Evolutionary conservation across 2,329 filamentous ascomycete species (phyloP).

Genomic region (Sporothrix variecibatus): DNA sequence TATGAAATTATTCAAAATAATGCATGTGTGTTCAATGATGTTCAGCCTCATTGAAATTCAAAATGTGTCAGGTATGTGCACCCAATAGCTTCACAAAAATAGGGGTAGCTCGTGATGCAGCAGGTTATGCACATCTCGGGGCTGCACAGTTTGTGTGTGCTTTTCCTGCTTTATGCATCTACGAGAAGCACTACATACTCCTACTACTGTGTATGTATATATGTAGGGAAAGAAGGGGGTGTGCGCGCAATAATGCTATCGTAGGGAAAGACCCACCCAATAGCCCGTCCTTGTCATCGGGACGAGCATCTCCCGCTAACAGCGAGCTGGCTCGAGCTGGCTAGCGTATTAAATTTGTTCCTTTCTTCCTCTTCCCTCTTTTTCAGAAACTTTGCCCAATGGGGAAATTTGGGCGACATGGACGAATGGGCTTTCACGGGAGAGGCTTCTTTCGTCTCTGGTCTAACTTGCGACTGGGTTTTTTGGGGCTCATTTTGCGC

Average conservation of each 20-base stretch:
- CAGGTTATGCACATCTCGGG: not conserved
- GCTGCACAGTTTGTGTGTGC: not conserved
- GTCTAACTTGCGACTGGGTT: too few relatives aligned
- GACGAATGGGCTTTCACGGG: constrained; percentile 11
- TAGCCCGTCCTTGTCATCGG: constrained; percentile 10
- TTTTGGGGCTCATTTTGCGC: not conserved
- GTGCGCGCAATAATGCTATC: not conserved
- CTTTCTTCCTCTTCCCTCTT: too few relatives aligned
- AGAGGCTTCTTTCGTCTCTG: too few relatives aligned
- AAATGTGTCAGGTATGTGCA: not conserved
- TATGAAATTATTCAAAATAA: too few relatives aligned
- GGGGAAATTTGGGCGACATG: not conserved
- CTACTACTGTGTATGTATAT: too few relatives aligned
- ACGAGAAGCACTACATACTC: not conserved
- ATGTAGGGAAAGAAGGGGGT: not conserved
- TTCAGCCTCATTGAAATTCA: not conserved
- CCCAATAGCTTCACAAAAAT: not conserved
- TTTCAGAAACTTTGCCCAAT: not conserved
- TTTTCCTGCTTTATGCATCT: not conserved
- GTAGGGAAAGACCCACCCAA: not conserved
- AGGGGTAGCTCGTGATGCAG: not conserved
- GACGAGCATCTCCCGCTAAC: constrained; percentile 23
- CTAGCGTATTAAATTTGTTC: not conserved
- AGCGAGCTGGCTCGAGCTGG: not conserved
- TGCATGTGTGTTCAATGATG: too few relatives aligned